Percentiles rank a stretch among this genome's conserved stretches.
phyloP scores from a whole-genome alignment of 1,284 basidiomycete genomes.

The Rhodotorula glutinis region DNA sequence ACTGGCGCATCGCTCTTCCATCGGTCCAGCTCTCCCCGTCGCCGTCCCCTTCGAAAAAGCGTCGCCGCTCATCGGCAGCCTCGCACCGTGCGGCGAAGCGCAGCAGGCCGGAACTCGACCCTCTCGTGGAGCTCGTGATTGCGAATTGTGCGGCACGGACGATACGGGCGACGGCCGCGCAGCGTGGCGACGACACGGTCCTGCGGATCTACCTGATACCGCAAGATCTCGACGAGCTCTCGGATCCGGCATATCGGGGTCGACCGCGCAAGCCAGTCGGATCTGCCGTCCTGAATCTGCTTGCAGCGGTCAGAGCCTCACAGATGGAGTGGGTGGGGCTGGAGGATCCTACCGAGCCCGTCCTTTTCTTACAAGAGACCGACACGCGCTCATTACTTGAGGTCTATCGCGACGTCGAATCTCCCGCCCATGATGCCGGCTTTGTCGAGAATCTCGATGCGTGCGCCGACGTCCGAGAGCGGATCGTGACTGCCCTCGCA shows the following conservation, averaged over 20 bases:
- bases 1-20: not conserved
- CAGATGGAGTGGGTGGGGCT: conserved; percentile 12
- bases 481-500: conserved; percentile 19
- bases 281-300: not conserved
- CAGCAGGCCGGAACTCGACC: not conserved
- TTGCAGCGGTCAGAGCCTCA: conserved; percentile 6
- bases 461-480: conserved; percentile 9
- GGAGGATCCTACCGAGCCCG: not conserved
- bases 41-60: not conserved
- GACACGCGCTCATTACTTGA: conserved; percentile 36
- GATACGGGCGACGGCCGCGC: conserved; percentile 6
- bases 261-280: conserved; percentile 3
- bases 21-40: no score
- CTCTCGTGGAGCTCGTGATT: conserved; percentile 13
- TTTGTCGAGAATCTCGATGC: conserved; percentile 13
- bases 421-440: conserved; percentile 18
- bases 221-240: conserved; percentile 16
- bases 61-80: not conserved
- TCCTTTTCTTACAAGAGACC: conserved; percentile 22
- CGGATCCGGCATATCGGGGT: not conserved
- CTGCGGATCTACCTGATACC: conserved; percentile 34
- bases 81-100: conserved; percentile 1
- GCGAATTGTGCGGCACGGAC: conserved; percentile 4
- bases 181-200: not conserved
- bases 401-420: conserved; percentile 36